Evolutionary conservation across 2,329 filamentous ascomycete genomes (phyloP), one percentile per base, ranked within the genome.

Genomic region (Venturia asperata): DNA sequence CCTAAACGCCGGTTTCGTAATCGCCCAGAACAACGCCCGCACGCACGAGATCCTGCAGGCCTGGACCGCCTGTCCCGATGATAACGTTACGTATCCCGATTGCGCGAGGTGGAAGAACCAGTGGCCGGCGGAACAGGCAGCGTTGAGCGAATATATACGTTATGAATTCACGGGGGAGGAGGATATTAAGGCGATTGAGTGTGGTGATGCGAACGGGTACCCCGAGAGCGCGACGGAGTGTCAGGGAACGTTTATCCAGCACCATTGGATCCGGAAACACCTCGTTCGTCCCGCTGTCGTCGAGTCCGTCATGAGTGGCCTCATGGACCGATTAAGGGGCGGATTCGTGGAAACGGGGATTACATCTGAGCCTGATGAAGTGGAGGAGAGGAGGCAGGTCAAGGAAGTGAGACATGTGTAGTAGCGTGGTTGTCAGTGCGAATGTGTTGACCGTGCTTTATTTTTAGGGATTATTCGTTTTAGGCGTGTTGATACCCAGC

Each of bases 1-100:
- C 9, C 70, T 77, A 30, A 79, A 79, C 62, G 76, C 73, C 0
- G 77, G 77, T 15, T 74, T 78, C 56, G 68, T 79, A n/a, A 68
- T 78, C 52, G 74, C 74, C 1, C 77, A 78, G 63, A 70, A 66
- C 5, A 70, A 64, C 64, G 58, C 64, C 4, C 63, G 65, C 19
- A 72, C 73, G 0, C 62, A 68, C 30, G 70, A 71, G 39, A 67
- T 76, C 60, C 64, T 75, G 34, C 67, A 72, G 10, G 70, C 71
- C 30, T 76, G 74, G 74, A 67, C 66, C 37, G 68, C 69, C 6
- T 76, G 73, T 62, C 71, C 73, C 15, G 68, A 68, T 1, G 67
- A 70, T 19, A 39, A 67, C 3, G 7, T 61, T 9, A 70, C 69
- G 10, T 67, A 42, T 24, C 55, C 45, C 1, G 64, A 61, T 10